Percentiles rank a stretch among this genome's conserved stretches.
phyloP scores from a whole-genome alignment of 768 basidiomycete genomes.

The Hypholoma fasciculare region DNA sequence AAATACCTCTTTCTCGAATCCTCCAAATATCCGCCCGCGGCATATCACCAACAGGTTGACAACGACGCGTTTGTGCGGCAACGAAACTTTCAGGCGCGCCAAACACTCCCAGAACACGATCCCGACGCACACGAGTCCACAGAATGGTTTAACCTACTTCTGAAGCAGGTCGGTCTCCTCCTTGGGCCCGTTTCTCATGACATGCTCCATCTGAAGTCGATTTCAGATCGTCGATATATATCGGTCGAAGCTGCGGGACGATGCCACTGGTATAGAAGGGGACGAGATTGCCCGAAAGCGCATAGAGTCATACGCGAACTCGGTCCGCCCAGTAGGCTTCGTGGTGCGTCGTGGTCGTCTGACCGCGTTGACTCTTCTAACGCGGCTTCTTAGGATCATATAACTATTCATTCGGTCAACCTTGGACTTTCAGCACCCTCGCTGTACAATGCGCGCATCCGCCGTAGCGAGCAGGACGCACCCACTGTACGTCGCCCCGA shows the following conservation, averaged over 20 bases:
- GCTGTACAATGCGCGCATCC: conserved; percentile 67
- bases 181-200: background rate
- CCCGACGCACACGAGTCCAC: conserved; percentile 59
- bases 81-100: conserved; percentile 27
- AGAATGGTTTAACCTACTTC: conserved; percentile 89
- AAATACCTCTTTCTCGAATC: conserved; percentile 96
- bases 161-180: conserved; percentile 64
- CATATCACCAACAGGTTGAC: conserved; percentile 61
- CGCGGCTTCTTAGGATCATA: conserved; percentile 62
- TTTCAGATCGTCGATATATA: conserved; percentile 70
- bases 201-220: background rate
- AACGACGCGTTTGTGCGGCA: conserved; percentile 43
- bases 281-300: conserved; percentile 80
- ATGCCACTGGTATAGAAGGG: conserved; percentile 68
- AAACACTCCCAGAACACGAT: conserved; percentile 24
- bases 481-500: conserved; percentile 18
- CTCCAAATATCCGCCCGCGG: conserved; percentile 52
- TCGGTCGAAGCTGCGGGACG: conserved; percentile 73
- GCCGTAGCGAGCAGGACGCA: conserved; percentile 14
- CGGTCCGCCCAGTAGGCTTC: conserved; percentile 66
- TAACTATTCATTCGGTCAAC: conserved; percentile 82
- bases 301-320: conserved; percentile 82
- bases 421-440: conserved; percentile 81
- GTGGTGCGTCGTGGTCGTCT: conserved; percentile 45
- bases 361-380: conserved; percentile 1